Percentiles rank a stretch among this genome's conserved stretches.
Conservation (phyloP, 1,284 basidiomycete species). For the Phaffia rhodozyma region DNA sequence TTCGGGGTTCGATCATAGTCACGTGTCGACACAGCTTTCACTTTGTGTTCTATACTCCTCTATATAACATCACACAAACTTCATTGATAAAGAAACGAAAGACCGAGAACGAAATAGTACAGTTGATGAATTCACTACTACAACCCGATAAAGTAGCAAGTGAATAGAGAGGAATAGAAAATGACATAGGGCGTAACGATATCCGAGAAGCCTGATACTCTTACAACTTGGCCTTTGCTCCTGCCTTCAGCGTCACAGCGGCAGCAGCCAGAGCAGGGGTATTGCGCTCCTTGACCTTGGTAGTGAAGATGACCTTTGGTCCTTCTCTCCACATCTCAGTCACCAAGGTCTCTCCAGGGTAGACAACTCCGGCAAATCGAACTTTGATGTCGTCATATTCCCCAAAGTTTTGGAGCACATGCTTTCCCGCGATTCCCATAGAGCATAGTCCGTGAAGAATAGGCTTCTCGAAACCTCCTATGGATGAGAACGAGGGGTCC, state of each 20-base stretch:
- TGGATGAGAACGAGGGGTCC: slow-evolving; percentile 79
- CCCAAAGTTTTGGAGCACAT: slow-evolving; percentile 77
- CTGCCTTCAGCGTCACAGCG: slow-evolving; percentile 39
- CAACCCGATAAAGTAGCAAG: no score
- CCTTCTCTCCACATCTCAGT: slow-evolving; percentile 98
- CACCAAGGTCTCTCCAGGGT: slow-evolving; percentile 79
- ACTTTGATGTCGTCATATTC: slow-evolving; percentile 90
- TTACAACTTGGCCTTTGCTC: slow-evolving; percentile 32
- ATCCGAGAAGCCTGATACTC: no score
- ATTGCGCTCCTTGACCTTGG: slow-evolving; percentile 43
- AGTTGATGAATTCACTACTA: no score
- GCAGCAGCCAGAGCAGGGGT: slow-evolving; percentile 41
- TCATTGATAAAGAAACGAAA: no score
- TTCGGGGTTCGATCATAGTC: no score
- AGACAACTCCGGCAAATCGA: slow-evolving; percentile 57
- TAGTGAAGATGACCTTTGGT: slow-evolving; percentile 80
- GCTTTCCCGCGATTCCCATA: slow-evolving; percentile 91
- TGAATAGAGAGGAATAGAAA: no score
- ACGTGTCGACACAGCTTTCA: no score
- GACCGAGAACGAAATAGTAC: no score
- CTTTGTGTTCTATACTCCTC: no score
- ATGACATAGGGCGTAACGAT: no score
- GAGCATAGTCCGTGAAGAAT: slow-evolving; percentile 69
- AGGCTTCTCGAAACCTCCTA: slow-evolving; percentile 89
- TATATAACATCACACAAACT: no score